Evolutionary conservation across 2,329 filamentous ascomycete genomes (phyloP), one percentile per base, ranked within the genome.

Genomic region (Cryphonectria japonica): DNA sequence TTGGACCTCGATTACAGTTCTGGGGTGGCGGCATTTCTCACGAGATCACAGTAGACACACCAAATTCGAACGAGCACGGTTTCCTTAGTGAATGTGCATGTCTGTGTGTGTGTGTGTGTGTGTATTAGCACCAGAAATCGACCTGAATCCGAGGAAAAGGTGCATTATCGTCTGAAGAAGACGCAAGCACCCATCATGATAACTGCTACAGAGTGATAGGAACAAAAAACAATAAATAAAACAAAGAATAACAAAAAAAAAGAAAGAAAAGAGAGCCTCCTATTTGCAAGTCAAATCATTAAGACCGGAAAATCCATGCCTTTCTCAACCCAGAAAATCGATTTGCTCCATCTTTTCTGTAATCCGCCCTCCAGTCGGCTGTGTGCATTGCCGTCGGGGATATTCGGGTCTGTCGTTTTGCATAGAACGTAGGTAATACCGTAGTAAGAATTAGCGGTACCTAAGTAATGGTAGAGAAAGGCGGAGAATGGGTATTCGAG

Each of bases 401-500:
- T 11, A n/a, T 61, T 14, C 11, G 63, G 41, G 46, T 50, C 22
- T 50, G 46, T 50, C 22, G 4, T 50, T 41, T 52, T 29, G 63
- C n/a, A 19, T 32, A n/a, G 34, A 32, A 64, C 39, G 64, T 39
- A 57, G 67, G 59, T 46, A 69, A 64, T 63, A 69, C 29, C 59
- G 32, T 69, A 29, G 34, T 62, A 52, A 11, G 16, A 29, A 62
- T 26, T 37, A 62, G 41, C n/a, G 39, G 57, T 19, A 52, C 60
- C 61, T 69, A 34, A 41, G 22, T 50, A 16, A 29, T 13, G n/a
- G 29, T 19, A 69, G n/a, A 64, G 39, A 43, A 65, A 65, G 66
- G 59, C 50, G 43, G 68, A 62, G 60, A 69, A 63, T 67, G 71
- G 71, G 71, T 73, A 73, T 73, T 73, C 52, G 70, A 66, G 66